Conservation (phyloP, 441 rosid species). For the California macrophylla region DNA sequence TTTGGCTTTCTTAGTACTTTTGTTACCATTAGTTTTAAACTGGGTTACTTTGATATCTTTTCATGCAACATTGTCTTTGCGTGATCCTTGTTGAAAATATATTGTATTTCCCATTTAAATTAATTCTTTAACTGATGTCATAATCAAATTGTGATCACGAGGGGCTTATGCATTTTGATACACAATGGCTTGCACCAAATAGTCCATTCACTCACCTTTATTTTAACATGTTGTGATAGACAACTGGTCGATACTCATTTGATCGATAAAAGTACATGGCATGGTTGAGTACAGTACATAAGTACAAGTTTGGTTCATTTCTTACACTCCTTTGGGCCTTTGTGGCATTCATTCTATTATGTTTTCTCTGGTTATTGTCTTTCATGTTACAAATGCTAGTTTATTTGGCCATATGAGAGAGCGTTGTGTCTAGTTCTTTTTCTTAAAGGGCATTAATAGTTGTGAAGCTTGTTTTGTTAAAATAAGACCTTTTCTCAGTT, state of each 20-base stretch:
- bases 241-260: neutral
- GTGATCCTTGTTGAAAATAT: neutral
- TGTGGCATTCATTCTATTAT: neutral
- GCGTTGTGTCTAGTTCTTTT: neutral
- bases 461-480: neutral
- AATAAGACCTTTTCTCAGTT: neutral
- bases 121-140: neutral
- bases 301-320: neutral
- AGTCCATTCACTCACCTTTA: neutral
- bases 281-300: neutral
- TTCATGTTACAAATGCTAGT: neutral
- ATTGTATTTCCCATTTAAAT: neutral
- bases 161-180: neutral
- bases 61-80: neutral
- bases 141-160: slow-evolving; percentile 7
- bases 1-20: slow-evolving; percentile 12
- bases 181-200: neutral
- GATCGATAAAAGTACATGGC: neutral
- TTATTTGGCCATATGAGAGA: neutral
- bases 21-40: slow-evolving; percentile 6
- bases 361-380: neutral
- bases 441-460: neutral
- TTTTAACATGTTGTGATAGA: neutral
- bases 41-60: slow-evolving; percentile 8
- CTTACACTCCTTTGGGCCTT: neutral